Evolutionary conservation across 352 stramenopile genomes (phyloP), one percentile per base, ranked within the genome.

Genomic region (Globisporangium camurandrum): DNA sequence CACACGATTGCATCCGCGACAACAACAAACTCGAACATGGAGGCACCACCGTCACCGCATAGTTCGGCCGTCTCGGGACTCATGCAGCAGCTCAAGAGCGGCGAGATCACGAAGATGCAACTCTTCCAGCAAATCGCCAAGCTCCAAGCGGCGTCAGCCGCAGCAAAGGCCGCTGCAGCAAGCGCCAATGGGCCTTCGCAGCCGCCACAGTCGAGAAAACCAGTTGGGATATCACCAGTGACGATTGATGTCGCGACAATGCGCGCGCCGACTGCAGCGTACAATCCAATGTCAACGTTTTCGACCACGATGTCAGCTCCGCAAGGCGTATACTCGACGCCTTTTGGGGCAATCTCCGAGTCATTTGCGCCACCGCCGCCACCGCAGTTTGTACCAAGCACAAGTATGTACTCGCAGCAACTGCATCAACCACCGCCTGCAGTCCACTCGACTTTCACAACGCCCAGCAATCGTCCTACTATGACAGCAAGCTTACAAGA

Each of bases 91-190:
- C 69, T 92, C 31, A 92, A 92, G 58, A 84, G 57, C 48, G 81
- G 81, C 20, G 76, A 88, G 50, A 92, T 92, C 60, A 86, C 78
- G 36, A 89, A 88, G 52, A 85, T 86, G 68, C 71, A 92, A 57
- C 67, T 92, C 43, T 92, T 92, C 61, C 74, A 90, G 58, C 71
- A 88, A 50, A 76, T 92, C 23, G 81, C 81, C 23, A 79, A 74
- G 54, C 77, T 92, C 4, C 78, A 88, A 57, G 54, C 58, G 0
- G 31, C 46, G 22, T n/a, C 50, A 11, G 19, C 41, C 10, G 52
- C 45, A 4, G 33, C 51, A 1, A 44, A 19, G n/a, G n/a, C n/a
- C n/a, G n/a, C n/a, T n/a, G n/a, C n/a, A 11, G 41, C 9, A 23
- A 53, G 36, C 23, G 54, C 38, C 8, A 40, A 11, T 24, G 34